Percentiles rank a stretch among this genome's conserved stretches.
Evolutionary conservation across 208 protist genomes (phyloP).

Genomic region (Leishmania braziliensis): DNA sequence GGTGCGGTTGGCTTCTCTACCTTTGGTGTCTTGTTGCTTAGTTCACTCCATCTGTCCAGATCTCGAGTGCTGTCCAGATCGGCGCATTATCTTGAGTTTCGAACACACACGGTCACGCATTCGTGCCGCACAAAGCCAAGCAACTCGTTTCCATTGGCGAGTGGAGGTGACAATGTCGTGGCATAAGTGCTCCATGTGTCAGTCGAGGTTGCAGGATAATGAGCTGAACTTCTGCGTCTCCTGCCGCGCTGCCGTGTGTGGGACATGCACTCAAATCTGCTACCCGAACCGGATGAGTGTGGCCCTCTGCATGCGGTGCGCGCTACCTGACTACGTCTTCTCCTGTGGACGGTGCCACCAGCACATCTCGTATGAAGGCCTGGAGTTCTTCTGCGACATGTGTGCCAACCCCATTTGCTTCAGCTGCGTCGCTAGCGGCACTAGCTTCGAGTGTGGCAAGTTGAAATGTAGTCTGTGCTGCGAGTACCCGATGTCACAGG

Average conservation of each 20-base stretch:
- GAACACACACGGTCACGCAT: background rate
- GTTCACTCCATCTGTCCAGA: background rate
- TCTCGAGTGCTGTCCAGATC: background rate
- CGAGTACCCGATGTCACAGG: slow-evolving; percentile 40
- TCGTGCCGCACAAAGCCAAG: background rate
- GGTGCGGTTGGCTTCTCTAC: background rate
- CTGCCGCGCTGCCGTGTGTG: slow-evolving; percentile 50
- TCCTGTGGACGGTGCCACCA: slow-evolving; percentile 54
- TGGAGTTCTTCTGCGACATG: slow-evolving; percentile 64
- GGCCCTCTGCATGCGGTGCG: slow-evolving; percentile 55
- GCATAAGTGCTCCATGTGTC: slow-evolving; percentile 30
- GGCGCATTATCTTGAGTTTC: background rate
- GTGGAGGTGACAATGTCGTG: slow-evolving; percentile 5
- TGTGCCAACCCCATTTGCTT: slow-evolving; percentile 62
- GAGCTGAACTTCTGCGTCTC: slow-evolving; percentile 42
- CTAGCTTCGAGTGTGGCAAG: slow-evolving; percentile 70
- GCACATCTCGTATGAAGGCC: slow-evolving; percentile 20
- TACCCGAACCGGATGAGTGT: slow-evolving; percentile 45
- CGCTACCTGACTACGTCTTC: slow-evolving; percentile 23
- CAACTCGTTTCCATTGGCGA: background rate
- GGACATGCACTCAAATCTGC: slow-evolving; percentile 26
- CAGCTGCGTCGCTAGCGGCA: slow-evolving; percentile 39
- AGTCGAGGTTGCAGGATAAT: slow-evolving; percentile 13
- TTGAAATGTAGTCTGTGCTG: slow-evolving; percentile 77
- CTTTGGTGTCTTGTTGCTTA: background rate